Evolutionary conservation across 805 yeast species (phyloP), one percentile per base, ranked within the genome.

Genomic region (Suhomyces canberraensis): DNA sequence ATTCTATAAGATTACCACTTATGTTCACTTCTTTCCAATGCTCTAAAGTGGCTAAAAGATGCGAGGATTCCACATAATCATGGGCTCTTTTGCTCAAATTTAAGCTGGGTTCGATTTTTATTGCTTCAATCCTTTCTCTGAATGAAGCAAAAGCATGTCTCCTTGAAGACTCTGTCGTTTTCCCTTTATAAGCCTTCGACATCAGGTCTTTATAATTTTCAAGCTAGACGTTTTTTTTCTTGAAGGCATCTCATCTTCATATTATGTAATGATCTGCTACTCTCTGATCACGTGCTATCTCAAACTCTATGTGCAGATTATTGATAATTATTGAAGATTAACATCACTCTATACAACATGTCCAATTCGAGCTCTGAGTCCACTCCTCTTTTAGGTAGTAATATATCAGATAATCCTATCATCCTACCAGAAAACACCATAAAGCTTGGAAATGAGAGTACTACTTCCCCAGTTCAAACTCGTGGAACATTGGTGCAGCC

Each of bases 11-110:
- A 30, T 71, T 69, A 4, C 78, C 79, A 27, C 95, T 81, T 38
- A 86, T 62, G 56, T 90, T 91, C 39, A 86, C 78, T 53, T 93
- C 98, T 40, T 69, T 75, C 96, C 98, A 91, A 48, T 86, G 88
- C 31, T 83, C 82, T 42, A 84, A 67, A 0, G 95, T 79, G 9
- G 93, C 75, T 19, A 83, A 60, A 48, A 90, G 86, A 58, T 84
- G 90, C 1, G 96, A 88, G 2, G 79, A 60, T 42, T 83, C 91
- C 25, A 76, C 85, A 44, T 79, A 77, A 51, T 84, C 84, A 50
- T 78, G 81, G 1, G 79, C 81, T 50, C 84, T 71, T 44, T 71
- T 76, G 16, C 68, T 63, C 25, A 81, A 59, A 35, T 73, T 73
- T 41, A 74, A 66, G 16, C 47, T 39, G 51, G 97, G 87, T 58